Percentiles rank a stretch among this genome's conserved stretches.
phyloP scores from a whole-genome alignment of 805 yeast species.

The Schwanniomyces polymorphus region DNA sequence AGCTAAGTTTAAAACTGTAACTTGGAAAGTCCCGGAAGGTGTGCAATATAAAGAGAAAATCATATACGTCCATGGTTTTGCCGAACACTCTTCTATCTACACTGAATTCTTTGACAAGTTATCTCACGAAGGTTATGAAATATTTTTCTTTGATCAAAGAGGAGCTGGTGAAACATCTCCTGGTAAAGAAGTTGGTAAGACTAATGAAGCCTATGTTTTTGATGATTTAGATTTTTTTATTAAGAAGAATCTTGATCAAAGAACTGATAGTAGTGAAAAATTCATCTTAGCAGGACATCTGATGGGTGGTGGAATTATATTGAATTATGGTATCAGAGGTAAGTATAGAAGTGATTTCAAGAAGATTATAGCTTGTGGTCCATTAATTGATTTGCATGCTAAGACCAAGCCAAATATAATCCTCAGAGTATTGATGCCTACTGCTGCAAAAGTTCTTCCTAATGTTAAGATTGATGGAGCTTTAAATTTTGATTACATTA shows the following conservation, averaged over 20 bases:
- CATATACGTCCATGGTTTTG: conserved; percentile 70
- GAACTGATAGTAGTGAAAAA: conserved; percentile 30
- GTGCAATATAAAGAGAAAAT: conserved; percentile 50
- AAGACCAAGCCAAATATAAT: conserved; percentile 53
- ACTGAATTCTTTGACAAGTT: conserved; percentile 54
- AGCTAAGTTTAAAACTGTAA: conserved; percentile 40
- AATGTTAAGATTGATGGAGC: conserved; percentile 54
- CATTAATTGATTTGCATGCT: conserved; percentile 59
- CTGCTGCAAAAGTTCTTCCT: conserved; percentile 42
- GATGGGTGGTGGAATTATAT: conserved; percentile 77
- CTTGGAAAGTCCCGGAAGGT: conserved; percentile 39
- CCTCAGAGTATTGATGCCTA: conserved; percentile 41
- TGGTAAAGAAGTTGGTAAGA: conserved; percentile 52
- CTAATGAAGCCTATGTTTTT: conserved; percentile 57
- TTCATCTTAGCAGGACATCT: conserved; percentile 66
- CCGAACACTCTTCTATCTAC: conserved; percentile 55
- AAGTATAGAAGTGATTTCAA: conserved; percentile 44
- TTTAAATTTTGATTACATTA: conserved; percentile 52
- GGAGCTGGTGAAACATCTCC: conserved; percentile 71
- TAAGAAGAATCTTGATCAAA: conserved; percentile 39
- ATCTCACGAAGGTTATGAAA: conserved; percentile 56
- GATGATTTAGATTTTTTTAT: conserved; percentile 62
- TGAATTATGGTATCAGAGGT: conserved; percentile 64
- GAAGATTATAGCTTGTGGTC: conserved; percentile 55
- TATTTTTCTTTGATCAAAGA: conserved; percentile 70